phyloP scores from a whole-genome alignment of 257 asterid genomes.

The Penstemon barbatus region DNA sequence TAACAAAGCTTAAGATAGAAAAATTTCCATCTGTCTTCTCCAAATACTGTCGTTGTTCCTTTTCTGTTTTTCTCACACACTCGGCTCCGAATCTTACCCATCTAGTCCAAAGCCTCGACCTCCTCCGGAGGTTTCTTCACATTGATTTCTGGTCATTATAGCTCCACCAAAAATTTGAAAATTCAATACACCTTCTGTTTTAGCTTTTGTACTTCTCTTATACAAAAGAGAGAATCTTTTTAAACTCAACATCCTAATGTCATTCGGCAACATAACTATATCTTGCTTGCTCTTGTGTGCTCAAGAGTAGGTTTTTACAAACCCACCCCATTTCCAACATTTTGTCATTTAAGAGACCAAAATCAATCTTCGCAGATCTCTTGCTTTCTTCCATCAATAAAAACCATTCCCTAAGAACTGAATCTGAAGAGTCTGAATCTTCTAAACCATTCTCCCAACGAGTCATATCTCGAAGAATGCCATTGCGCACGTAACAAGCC shows the following conservation, averaged over 20 bases:
- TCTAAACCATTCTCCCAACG: conserved; percentile 39
- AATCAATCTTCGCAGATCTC: conserved; percentile 38
- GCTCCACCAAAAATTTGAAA: no score
- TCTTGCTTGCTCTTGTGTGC: conserved; percentile 66
- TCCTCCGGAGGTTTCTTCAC: no score
- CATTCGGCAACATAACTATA: conserved; percentile 57
- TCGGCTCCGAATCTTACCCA: no score
- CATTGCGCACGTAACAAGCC: conserved; percentile 70
- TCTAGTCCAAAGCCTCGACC: no score
- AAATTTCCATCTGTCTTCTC: no score
- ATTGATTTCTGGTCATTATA: no score
- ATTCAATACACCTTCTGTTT: neutral
- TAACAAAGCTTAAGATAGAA: no score
- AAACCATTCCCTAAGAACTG: conserved; percentile 50
- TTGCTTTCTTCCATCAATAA: conserved; percentile 61
- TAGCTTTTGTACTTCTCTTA: conserved; percentile 9
- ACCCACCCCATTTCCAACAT: conserved; percentile 71
- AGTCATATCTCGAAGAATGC: conserved; percentile 31
- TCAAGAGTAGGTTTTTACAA: conserved; percentile 67
- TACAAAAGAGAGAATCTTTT: neutral
- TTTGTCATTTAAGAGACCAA: conserved; percentile 41
- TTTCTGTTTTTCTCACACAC: no score
- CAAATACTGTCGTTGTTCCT: no score
- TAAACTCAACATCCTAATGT: conserved; percentile 4
- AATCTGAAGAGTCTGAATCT: conserved; percentile 31